Conservation (phyloP, 169 alveolate species). For the Perkinsus olseni region DNA sequence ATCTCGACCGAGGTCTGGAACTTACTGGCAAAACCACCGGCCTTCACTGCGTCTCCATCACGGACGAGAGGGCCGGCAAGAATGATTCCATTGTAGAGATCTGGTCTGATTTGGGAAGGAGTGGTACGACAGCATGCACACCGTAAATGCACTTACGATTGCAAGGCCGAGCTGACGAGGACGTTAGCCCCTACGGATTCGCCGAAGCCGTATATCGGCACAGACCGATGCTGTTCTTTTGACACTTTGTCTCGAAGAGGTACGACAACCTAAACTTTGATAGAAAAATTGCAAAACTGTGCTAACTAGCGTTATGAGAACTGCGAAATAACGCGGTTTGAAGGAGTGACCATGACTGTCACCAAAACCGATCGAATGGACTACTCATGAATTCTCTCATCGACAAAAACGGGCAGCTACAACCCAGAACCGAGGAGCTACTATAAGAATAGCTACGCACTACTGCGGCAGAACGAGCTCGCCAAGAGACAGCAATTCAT, state of each 20-base stretch:
- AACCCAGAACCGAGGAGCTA: too few relatives aligned
- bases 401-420: too few relatives aligned
- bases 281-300: background rate
- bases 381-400: too few relatives aligned
- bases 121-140: background rate
- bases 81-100: background rate
- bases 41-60: background rate
- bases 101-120: background rate
- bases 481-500: background rate
- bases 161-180: background rate
- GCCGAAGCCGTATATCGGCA: background rate
- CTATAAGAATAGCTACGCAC: too few relatives aligned
- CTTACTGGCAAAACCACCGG: background rate
- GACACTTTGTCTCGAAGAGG: background rate
- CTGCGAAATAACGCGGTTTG: too few relatives aligned
- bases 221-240: background rate
- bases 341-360: too few relatives aligned
- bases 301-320: too few relatives aligned
- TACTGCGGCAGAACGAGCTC: too few relatives aligned
- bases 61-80: background rate
- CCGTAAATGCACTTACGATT: background rate
- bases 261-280: background rate
- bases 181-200: background rate
- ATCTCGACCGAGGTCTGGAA: too few relatives aligned
- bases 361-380: too few relatives aligned